phyloP scores from a whole-genome alignment of 148 eudicot genomes.

The Spergularia marina region DNA sequence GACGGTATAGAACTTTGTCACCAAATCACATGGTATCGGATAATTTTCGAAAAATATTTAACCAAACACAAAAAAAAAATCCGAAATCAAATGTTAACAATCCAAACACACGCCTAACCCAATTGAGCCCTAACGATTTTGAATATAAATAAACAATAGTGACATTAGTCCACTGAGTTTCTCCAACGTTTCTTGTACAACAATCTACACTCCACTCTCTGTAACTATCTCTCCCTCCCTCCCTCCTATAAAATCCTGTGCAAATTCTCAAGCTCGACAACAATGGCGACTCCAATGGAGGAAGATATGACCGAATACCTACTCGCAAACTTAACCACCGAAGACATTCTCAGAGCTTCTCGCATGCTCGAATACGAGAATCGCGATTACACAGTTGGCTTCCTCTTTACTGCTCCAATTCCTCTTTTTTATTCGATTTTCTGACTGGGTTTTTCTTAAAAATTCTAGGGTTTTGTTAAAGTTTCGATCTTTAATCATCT shows the following conservation, averaged over 20 bases:
- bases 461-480: neutral
- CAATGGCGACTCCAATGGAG: slow-evolving; percentile 77
- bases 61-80: too few species aligned
- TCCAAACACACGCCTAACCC: too few species aligned
- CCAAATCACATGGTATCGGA: too few species aligned
- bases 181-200: neutral
- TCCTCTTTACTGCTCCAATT: neutral
- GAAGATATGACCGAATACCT: slow-evolving; percentile 77
- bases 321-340: slow-evolving; percentile 70
- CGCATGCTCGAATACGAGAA: slow-evolving; percentile 89
- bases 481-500: neutral
- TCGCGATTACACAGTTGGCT: slow-evolving; percentile 60
- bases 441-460: neutral
- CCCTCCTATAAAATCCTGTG: neutral
- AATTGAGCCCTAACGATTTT: too few species aligned
- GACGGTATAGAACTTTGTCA: too few species aligned
- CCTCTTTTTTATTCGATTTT: neutral
- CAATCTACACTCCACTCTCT: neutral
- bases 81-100: too few species aligned
- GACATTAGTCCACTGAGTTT: too few species aligned
- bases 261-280: neutral
- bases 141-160: too few species aligned
- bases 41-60: too few species aligned
- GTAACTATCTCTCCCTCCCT: too few species aligned
- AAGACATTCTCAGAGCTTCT: slow-evolving; percentile 68